Conservation (phyloP, 2,329 filamentous ascomycete species). For the Aurifilum marmelostoma region DNA sequence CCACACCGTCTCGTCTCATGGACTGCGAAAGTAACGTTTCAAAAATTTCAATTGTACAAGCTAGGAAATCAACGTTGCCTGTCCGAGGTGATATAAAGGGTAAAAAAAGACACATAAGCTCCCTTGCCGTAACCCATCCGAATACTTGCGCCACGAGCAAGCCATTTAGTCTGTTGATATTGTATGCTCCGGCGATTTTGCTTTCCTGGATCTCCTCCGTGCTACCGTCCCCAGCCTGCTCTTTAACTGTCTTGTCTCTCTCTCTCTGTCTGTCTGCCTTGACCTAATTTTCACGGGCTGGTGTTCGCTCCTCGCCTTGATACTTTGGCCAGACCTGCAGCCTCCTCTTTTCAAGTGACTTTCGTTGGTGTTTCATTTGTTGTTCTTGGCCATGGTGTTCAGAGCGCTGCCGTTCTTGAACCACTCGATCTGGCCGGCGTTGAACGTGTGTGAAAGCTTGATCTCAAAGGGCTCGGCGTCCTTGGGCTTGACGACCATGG, state of each 20-base stretch:
- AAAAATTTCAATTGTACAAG: conserved; percentile 44
- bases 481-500: conserved; percentile 89
- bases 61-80: conserved; percentile 32
- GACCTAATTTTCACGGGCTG: conserved; percentile 4
- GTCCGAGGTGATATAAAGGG: conserved; percentile 25
- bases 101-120: conserved; percentile 33
- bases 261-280: neutral
- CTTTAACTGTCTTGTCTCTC: too few relatives aligned
- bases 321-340: conserved; percentile 12
- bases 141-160: conserved; percentile 25
- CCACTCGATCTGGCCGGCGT: conserved; percentile 97
- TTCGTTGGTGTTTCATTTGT: conserved; percentile 35
- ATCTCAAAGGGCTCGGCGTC: conserved; percentile 80
- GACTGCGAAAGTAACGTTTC: conserved; percentile 29
- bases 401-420: conserved; percentile 97
- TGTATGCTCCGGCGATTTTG: conserved; percentile 36
- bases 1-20: neutral
- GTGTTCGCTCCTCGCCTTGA: neutral
- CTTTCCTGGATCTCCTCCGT: neutral
- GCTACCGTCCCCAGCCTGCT: conserved; percentile 36
- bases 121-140: conserved; percentile 12
- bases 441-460: conserved; percentile 93
- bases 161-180: conserved; percentile 24
- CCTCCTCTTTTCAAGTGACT: conserved; percentile 1
- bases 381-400: conserved; percentile 93